A percentile compares a stretch with the other conserved stretches of the same genome.
Evolutionary conservation across 2,329 filamentous ascomycete genomes (phyloP).

Genomic region (Colletotrichum sp.): DNA sequence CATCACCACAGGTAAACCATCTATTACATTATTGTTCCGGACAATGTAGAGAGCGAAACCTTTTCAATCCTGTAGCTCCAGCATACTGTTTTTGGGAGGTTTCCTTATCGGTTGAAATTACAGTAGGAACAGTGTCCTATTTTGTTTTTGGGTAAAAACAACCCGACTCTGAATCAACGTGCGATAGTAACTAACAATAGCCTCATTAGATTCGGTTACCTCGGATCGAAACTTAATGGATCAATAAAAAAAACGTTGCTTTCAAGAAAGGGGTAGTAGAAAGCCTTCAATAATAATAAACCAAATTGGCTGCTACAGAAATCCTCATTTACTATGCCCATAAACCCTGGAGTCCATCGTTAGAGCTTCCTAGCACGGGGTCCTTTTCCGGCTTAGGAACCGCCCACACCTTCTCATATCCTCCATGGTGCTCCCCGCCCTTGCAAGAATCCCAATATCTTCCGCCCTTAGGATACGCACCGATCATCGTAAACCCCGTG

Average conservation of each 20-base stretch:
- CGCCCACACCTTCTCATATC: not conserved
- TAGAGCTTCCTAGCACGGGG: not conserved
- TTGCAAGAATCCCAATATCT: not conserved
- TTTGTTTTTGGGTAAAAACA: fast-evolving
- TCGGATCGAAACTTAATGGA: fast-evolving
- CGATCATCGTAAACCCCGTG: not conserved
- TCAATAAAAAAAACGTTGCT: not conserved
- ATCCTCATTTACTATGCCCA: not conserved
- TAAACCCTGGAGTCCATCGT: not conserved
- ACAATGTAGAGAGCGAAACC: not conserved
- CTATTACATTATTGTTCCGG: too few relatives aligned
- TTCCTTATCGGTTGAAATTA: too few relatives aligned
- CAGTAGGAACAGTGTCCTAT: too few relatives aligned
- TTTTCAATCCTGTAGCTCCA: not conserved
- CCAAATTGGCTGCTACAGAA: not conserved
- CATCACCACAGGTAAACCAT: not conserved
- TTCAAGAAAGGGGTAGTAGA: not conserved
- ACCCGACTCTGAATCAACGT: fast-evolving
- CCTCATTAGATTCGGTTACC: not conserved
- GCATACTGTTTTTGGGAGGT: not conserved
- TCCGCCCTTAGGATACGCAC: not conserved
- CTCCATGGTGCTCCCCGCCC: not conserved
- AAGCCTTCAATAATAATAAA: fast-evolving
- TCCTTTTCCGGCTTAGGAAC: not conserved
- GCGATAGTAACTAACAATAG: not conserved